A percentile compares a stretch with the other conserved stretches of the same genome.
These are phyloP conservation scores for Myochromella boudieri DNA, from an alignment of 768 basidiomycete genomes.

Conservation along the genomic window DNA sequence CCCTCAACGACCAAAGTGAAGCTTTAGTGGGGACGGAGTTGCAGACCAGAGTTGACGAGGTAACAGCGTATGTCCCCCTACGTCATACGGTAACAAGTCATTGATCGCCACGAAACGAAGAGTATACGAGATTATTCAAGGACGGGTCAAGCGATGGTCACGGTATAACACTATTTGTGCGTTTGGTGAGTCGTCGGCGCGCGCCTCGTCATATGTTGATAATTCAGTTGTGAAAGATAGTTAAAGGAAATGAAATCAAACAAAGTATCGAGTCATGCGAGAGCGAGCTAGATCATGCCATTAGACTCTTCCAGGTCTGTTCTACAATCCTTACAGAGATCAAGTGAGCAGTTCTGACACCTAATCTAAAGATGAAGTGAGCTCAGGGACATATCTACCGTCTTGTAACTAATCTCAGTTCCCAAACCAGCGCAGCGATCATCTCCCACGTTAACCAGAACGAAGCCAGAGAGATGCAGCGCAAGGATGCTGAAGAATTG, in stretches of 20 bases:
- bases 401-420: not conserved
- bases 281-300: constrained; percentile 39
- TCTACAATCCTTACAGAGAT: not conserved
- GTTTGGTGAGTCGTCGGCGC: constrained; percentile 33
- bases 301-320: constrained; percentile 44
- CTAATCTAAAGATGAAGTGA: constrained; percentile 22
- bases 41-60: constrained; percentile 39
- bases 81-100: not conserved
- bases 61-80: constrained; percentile 35
- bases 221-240: constrained; percentile 24
- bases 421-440: constrained; percentile 26
- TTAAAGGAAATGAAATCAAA: constrained; percentile 45
- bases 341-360: not conserved
- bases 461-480: constrained; percentile 26
- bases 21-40: constrained; percentile 40
- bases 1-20: constrained; percentile 38
- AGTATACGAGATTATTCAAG: constrained; percentile 39
- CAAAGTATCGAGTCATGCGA: constrained; percentile 44
- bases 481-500: constrained; percentile 31
- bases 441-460: constrained; percentile 26
- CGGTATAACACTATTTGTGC: constrained; percentile 34
- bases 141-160: constrained; percentile 38
- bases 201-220: not conserved
- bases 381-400: not conserved
- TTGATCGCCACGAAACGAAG: constrained; percentile 24